Conservation (phyloP, 495 filamentous ascomycete species). For the Penicillium mononematosum region DNA sequence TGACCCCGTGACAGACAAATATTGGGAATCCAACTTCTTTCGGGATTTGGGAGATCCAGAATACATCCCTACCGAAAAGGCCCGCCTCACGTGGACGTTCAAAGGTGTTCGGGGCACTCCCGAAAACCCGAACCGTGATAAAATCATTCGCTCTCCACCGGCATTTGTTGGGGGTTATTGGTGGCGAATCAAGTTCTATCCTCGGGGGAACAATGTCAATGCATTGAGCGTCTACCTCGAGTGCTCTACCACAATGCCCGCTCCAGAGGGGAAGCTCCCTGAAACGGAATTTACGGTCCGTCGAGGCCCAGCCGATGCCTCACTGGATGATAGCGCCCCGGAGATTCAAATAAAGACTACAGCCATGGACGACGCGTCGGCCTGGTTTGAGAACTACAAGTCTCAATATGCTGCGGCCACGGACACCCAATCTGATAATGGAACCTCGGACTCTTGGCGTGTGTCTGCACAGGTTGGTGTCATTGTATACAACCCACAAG, state of each 20-base stretch:
- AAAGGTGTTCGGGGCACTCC: constrained; percentile 60
- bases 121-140: constrained; percentile 57
- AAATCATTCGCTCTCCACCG: constrained; percentile 59
- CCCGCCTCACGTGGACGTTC: constrained; percentile 61
- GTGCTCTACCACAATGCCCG: constrained; percentile 51
- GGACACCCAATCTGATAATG: constrained; percentile 1
- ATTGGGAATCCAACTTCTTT: constrained; percentile 61
- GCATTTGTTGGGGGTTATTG: constrained; percentile 61
- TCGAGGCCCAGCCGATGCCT: constrained; percentile 32
- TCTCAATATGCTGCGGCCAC: constrained; percentile 29
- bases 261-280: constrained; percentile 36
- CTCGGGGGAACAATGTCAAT: constrained; percentile 61
- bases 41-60: constrained; percentile 60
- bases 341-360: constrained; percentile 33
- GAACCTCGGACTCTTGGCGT: constrained; percentile 38
- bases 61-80: constrained; percentile 49
- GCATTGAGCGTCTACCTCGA: constrained; percentile 65
- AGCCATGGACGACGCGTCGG: constrained; percentile 27
- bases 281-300: constrained; percentile 43
- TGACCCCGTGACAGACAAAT: constrained; percentile 40
- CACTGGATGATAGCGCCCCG: constrained; percentile 28
- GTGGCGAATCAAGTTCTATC: constrained; percentile 71
- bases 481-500: constrained; percentile 63
- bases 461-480: constrained; percentile 63
- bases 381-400: constrained; percentile 39